These are phyloP conservation scores for Ogataea pignaliae DNA, from an alignment of 805 yeast species.

Conservation along the genomic window DNA sequence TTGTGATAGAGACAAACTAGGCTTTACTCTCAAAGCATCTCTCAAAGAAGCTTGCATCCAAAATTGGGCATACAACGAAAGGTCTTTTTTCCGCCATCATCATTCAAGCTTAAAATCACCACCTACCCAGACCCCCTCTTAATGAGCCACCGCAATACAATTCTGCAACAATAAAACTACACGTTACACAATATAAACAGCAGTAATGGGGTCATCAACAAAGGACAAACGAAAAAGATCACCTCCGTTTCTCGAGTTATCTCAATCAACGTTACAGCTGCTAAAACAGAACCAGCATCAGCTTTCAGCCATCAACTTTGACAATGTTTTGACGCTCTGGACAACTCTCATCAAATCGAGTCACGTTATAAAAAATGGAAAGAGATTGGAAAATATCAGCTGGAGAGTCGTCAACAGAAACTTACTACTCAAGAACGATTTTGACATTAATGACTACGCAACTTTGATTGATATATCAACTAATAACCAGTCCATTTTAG, in stretches of 20 bases:
- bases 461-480: conserved; percentile 27
- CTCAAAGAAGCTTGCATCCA: too few species aligned
- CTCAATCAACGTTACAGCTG: conserved; percentile 22
- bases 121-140: too few species aligned
- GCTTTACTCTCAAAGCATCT: too few species aligned
- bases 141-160: too few species aligned
- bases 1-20: too few species aligned
- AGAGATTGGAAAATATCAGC: conserved; percentile 31
- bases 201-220: conserved; percentile 18
- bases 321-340: conserved; percentile 38
- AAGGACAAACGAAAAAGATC: conserved; percentile 22
- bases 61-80: too few species aligned
- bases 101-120: too few species aligned
- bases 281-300: conserved; percentile 18
- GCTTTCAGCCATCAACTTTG: conserved; percentile 30
- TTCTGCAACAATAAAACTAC: too few species aligned
- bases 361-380: conserved; percentile 29
- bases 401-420: conserved; percentile 34
- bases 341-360: conserved; percentile 34
- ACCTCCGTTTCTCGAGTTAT: conserved; percentile 30
- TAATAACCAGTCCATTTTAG: not conserved
- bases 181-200: too few species aligned
- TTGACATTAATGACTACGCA: conserved; percentile 24
- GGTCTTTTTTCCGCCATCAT: too few species aligned
- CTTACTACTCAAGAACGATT: conserved; percentile 19